Base-by-base conservation (phyloP, 805 yeast genomes). In the Pichia eremophila region DNA sequence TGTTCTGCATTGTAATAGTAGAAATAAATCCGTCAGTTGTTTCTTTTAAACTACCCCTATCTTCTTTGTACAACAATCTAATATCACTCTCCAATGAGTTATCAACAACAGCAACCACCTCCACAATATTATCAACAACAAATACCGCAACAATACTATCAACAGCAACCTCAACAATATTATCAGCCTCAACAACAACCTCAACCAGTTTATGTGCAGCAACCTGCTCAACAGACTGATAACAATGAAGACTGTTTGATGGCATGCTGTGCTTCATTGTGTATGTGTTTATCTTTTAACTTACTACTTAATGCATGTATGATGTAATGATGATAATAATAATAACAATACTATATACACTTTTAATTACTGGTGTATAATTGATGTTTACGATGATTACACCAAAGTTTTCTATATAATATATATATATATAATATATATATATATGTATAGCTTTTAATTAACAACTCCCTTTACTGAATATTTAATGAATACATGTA, bases 131-230 rank as follows among this genome's bases (percentile, higher is more conserved):
- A 34, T 11, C 47, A 48, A 17, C 47, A 41, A 18, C 39, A 36
- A 19, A n/a, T 36, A 8, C 39, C 39, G 10, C 39, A 18, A 9
- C 22, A 17, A 11, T 36, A 36, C 39, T n/a, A 17, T 19, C 22
- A 36, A 19, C 39, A 36, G 9, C 39, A 36, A 6, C 22, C 35
- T 2, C 44, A 41, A 17, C 19, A 18, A 9, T 36, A 1, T 27
- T 44, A 44, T 39, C 41, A 39, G 12, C 44, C 44, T 14, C 43
- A 42, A 15, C 49, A 36, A 19, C 42, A 29, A 18, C 43, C 44
- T 8, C 46, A 40, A 8, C 37, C 39, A 4, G 41, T 46, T n/a
- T 46, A 43, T 29, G 49, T 46, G 8, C 49, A 46, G 17, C 49
- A 46, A 18, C 43, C 19, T 4, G 44, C 15, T 7, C 43, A 46